These are phyloP conservation scores for Talaromyces piceae DNA, from an alignment of 2,329 filamentous ascomycete species.

Conservation along the genomic window DNA sequence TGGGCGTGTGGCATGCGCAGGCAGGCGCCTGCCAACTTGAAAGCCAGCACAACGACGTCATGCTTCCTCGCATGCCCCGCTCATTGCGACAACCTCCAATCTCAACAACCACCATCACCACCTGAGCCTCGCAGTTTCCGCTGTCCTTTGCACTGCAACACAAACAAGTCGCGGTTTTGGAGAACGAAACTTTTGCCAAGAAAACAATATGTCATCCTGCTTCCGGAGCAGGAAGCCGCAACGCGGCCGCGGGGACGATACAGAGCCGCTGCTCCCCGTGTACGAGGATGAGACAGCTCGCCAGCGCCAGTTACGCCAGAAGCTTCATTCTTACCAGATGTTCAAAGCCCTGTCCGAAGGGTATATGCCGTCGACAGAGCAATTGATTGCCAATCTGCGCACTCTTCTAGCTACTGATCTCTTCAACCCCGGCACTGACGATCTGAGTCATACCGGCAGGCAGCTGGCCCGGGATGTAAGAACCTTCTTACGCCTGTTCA, in stretches of 20 bases:
- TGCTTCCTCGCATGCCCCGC: not conserved
- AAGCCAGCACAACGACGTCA: constrained; percentile 8
- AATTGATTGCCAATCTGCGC: constrained; percentile 70
- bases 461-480: constrained; percentile 64
- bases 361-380: constrained; percentile 88
- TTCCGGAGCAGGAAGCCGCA: constrained; percentile 50
- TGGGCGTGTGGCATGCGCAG: not conserved
- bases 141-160: not conserved
- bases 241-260: constrained; percentile 48
- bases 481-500: constrained; percentile 69
- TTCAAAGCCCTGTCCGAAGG: constrained; percentile 70
- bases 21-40: constrained; percentile 6
- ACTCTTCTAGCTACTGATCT: constrained; percentile 70
- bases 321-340: constrained; percentile 92
- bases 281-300: constrained; percentile 67
- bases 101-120: not conserved
- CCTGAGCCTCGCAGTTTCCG: not conserved
- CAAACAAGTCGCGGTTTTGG: no score
- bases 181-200: no score
- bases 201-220: constrained; percentile 61
- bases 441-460: constrained; percentile 70
- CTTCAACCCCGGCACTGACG: constrained; percentile 65
- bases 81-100: not conserved
- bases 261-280: constrained; percentile 70
- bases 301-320: constrained; percentile 73